A percentile compares a stretch with the other conserved stretches of the same genome.
phyloP scores from a whole-genome alignment of 257 asterid species.

The Craterostigma plantagineum region DNA sequence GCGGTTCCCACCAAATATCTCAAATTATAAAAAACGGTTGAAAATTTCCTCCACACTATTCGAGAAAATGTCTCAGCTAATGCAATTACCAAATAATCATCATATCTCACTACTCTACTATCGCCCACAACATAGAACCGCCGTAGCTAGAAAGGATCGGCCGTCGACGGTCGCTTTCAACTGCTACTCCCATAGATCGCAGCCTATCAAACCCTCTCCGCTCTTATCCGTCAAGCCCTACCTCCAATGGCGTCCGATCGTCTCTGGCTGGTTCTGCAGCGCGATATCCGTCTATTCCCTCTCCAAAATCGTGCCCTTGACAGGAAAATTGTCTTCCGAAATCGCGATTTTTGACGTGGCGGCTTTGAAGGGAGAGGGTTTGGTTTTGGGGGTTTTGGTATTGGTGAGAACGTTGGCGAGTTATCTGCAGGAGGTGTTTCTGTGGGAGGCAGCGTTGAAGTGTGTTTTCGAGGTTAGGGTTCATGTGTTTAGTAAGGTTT shows the following conservation, averaged over 20 bases:
- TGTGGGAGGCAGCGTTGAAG: constrained; percentile 80
- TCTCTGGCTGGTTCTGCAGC: constrained; percentile 68
- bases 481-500: constrained; percentile 44
- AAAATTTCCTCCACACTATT: too few species aligned
- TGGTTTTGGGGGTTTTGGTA: constrained; percentile 27
- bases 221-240: constrained; percentile 39
- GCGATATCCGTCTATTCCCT: constrained; percentile 63
- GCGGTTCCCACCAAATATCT: too few species aligned
- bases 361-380: constrained; percentile 22
- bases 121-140: too few species aligned
- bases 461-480: constrained; percentile 40
- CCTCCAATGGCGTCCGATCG: constrained; percentile 52
- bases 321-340: constrained; percentile 35
- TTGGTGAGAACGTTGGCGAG: constrained; percentile 32
- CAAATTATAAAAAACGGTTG: too few species aligned
- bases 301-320: constrained; percentile 50
- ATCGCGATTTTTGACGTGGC: constrained; percentile 13
- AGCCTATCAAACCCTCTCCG: constrained; percentile 15
- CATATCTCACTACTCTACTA: too few species aligned
- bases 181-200: constrained; percentile 1
- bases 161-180: too few species aligned
- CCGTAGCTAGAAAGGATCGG: too few species aligned
- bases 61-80: too few species aligned
- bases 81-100: too few species aligned
- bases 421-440: constrained; percentile 55